Percentiles rank a stretch among this genome's conserved stretches.
These are phyloP conservation scores for Avena atlantica DNA, from an alignment of 176 grass and related monocot genomes.

Conservation along the genomic window DNA sequence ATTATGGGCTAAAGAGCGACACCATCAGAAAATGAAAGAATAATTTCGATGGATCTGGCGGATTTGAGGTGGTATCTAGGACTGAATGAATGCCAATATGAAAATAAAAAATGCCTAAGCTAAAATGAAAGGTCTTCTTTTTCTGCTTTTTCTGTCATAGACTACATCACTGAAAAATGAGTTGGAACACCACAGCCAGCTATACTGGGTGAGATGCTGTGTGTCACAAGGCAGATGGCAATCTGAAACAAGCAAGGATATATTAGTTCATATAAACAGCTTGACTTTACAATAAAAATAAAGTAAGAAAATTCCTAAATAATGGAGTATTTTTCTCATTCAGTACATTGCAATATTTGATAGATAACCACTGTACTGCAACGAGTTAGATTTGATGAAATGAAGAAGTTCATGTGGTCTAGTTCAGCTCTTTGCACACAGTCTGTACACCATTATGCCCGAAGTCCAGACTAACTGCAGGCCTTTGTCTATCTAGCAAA, in stretches of 20 bases:
- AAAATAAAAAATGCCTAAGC: constrained; percentile 44
- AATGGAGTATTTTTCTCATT: constrained; percentile 35
- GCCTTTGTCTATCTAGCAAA: constrained; percentile 54
- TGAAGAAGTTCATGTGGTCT: constrained; percentile 29
- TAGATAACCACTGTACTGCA: constrained; percentile 28
- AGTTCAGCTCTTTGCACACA: constrained; percentile 12
- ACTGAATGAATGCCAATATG: constrained; percentile 50
- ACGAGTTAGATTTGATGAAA: constrained; percentile 23
- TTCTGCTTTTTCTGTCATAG: constrained; percentile 38
- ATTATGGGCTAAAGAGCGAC: not conserved
- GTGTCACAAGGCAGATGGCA: no score
- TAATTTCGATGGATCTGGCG: constrained; percentile 32
- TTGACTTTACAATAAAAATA: not conserved
- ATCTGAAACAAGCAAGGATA: constrained; percentile 52
- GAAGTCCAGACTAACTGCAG: not conserved
- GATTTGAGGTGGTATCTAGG: constrained; percentile 39
- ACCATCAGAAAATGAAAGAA: constrained; percentile 35
- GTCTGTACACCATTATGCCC: constrained; percentile 4
- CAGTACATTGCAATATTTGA: constrained; percentile 16
- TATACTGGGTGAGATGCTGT: constrained; percentile 52
- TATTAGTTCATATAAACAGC: constrained; percentile 40
- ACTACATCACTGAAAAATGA: constrained; percentile 55
- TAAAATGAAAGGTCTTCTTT: constrained; percentile 27
- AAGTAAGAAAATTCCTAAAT: constrained; percentile 20
- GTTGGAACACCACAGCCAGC: constrained; percentile 55